Conservation (phyloP, 108 stramenopile genomes). For the Pinguiococcus pyrenoidosus region DNA sequence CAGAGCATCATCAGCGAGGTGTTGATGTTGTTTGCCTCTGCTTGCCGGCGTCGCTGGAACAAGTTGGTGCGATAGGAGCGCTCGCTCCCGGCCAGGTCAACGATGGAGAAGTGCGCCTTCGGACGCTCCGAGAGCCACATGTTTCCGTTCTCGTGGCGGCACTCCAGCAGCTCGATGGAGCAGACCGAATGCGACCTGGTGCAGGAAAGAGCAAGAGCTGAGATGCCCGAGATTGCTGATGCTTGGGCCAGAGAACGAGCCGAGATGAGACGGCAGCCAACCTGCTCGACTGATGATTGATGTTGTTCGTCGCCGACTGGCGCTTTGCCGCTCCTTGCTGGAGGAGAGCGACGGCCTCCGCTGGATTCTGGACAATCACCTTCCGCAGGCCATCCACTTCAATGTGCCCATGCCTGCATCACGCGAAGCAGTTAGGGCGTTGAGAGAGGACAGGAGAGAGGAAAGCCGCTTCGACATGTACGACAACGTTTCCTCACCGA, state of each 20-base stretch:
- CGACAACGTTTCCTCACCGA: no score
- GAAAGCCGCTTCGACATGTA: no score
- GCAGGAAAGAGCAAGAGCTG: conserved; percentile 52
- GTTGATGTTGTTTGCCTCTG: conserved; percentile 84
- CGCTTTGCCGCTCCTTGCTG: conserved; percentile 11
- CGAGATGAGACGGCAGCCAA: conserved; percentile 85
- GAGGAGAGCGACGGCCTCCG: conserved; percentile 19
- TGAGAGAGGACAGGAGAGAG: no score
- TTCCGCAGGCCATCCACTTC: conserved; percentile 12
- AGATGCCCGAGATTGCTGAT: no score
- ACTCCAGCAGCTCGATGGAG: neutral
- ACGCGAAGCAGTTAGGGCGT: no score
- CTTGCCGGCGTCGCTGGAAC: neutral
- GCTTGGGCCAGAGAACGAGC: no score
- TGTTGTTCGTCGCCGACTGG: conserved; percentile 48
- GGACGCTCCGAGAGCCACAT: no score
- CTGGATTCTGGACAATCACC: neutral
- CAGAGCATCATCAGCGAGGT: conserved; percentile 86
- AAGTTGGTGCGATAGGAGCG: conserved; percentile 57
- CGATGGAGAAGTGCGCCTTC: conserved; percentile 65
- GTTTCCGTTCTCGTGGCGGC: conserved; percentile 4
- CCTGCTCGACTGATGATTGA: conserved; percentile 76
- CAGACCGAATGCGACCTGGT: neutral
- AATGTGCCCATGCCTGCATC: conserved; percentile 2
- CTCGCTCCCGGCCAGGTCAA: conserved; percentile 94